Conservation (phyloP, 2,329 filamentous ascomycete genomes). For the Monosporascus cannonballus region DNA sequence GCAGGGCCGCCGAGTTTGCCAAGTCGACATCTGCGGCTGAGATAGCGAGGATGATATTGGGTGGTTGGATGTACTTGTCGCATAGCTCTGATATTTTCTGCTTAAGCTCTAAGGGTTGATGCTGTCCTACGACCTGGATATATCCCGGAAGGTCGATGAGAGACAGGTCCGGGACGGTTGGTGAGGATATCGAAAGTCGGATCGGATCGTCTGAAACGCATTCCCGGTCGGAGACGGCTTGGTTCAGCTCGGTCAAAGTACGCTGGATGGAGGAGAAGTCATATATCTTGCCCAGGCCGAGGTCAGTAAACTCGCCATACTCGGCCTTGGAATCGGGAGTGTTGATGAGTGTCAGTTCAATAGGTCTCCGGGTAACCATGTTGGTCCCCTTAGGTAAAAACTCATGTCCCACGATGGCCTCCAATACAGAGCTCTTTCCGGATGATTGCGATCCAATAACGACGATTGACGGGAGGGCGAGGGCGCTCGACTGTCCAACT, state of each 20-base stretch:
- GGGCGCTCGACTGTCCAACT: slow-evolving; percentile 82
- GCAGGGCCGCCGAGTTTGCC: slow-evolving; percentile 88
- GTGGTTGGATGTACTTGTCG: slow-evolving; percentile 95
- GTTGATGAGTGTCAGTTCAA: slow-evolving; percentile 93
- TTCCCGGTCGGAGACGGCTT: slow-evolving; percentile 82
- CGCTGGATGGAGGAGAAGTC: slow-evolving; percentile 91
- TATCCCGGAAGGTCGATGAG: slow-evolving; percentile 96
- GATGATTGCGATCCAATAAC: slow-evolving; percentile 98
- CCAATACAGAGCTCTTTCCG: slow-evolving; percentile 93
- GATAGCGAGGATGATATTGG: slow-evolving; percentile 94
- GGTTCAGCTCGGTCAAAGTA: slow-evolving; percentile 88
- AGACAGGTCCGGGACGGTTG: slow-evolving; percentile 89
- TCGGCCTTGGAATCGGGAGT: slow-evolving; percentile 81
- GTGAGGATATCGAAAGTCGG: slow-evolving; percentile 90
- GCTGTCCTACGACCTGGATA: slow-evolving; percentile 88
- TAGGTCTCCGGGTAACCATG: slow-evolving; percentile 94
- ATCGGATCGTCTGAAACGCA: slow-evolving; percentile 97
- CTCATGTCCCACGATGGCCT: slow-evolving; percentile 95
- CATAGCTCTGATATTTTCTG: slow-evolving; percentile 94
- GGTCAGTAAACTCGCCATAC: slow-evolving; percentile 92
- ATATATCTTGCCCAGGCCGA: slow-evolving; percentile 82
- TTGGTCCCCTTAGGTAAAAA: slow-evolving; percentile 97
- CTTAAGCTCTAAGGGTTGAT: slow-evolving; percentile 87
- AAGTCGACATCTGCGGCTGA: slow-evolving; percentile 96
- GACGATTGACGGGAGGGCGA: slow-evolving; percentile 94